Base-by-base conservation (phyloP, 2,329 filamentous ascomycete genomes). In the Sclerotinia borealis region DNA sequence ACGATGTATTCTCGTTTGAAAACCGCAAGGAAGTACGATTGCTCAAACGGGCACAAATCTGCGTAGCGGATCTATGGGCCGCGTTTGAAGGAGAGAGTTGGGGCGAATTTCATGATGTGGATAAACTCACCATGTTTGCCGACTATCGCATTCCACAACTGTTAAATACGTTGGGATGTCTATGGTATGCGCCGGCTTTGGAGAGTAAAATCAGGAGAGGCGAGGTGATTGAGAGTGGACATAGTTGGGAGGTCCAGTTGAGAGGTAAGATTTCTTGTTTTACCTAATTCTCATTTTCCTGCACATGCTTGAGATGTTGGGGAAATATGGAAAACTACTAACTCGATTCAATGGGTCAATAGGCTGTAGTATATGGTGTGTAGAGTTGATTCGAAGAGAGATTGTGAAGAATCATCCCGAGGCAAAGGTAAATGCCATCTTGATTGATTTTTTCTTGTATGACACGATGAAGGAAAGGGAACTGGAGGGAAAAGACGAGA, bases 91-190 rank as follows among this genome's bases (percentile, higher is more conserved):
- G 92, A 51, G 81, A 88, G 68, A 81, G 84, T 31, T 93, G 88
- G 72, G 96, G 95, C 37, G 80, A 83, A 34, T 99, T 99, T 76
- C 74, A 85, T 63, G 95, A 99, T 74, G 96, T 99, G 70, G 89
- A 95, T 77, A 92, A 92, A 75, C 89, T 99, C 71, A 99, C 95
- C 65, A 98, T 98, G 88, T 99, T 99, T 79, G 93, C 95, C 73
- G 95, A 99, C 78, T 99, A 99, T 74, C 89, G 95, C 49, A 89
- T 99, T 61, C 96, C 96, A 17, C 95, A 99, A 77, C 95, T 97
- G 70, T 83, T 99, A 39, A 86, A 93, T 71, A 86, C 86, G 11
- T 80, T 98, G 50, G 90, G 91, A 22, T 93, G 92, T 64, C 78
- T 99, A 56, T 86, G 85, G 71, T 97, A 95, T 77, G 93, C 90